Percentiles rank a stretch among this genome's conserved stretches.
These are phyloP conservation scores for Coniferiporia sulphurascens DNA, from an alignment of 1,284 basidiomycete species.

Conservation along the genomic window DNA sequence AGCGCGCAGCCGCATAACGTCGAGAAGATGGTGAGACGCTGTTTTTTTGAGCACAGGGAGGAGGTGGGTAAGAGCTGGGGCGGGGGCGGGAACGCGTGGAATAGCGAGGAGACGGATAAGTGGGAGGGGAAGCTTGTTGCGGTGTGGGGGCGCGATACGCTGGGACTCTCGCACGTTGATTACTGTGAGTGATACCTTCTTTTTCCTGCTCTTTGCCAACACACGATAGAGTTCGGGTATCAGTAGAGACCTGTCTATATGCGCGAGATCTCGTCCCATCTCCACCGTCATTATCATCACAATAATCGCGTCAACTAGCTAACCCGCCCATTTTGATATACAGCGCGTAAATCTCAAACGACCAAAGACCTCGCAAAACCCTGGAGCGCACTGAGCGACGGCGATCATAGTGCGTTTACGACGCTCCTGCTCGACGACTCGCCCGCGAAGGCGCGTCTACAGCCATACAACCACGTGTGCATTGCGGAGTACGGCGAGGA, in stretches of 20 bases:
- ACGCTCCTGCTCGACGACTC: slow-evolving; percentile 84
- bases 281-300: background rate
- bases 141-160: slow-evolving; percentile 76
- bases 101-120: slow-evolving; percentile 27
- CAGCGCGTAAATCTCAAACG: slow-evolving; percentile 56
- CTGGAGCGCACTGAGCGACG: slow-evolving; percentile 48
- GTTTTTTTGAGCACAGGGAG: slow-evolving; percentile 32
- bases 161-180: slow-evolving; percentile 52
- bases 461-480: slow-evolving; percentile 79
- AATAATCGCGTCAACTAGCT: slow-evolving; percentile 3
- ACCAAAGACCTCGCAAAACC: slow-evolving; percentile 74
- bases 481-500: slow-evolving; percentile 59
- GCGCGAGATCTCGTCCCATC: background rate
- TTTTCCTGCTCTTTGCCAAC: background rate
- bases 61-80: background rate
- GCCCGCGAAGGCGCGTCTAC: slow-evolving; percentile 66
- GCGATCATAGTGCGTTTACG: slow-evolving; percentile 53
- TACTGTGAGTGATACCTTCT: slow-evolving; percentile 50
- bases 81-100: slow-evolving; percentile 14
- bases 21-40: slow-evolving; percentile 58
- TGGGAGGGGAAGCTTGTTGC: slow-evolving; percentile 39
- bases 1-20: slow-evolving; percentile 81
- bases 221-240: background rate
- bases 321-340: background rate
- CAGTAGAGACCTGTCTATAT: background rate